Conservation (phyloP, 2,329 filamentous ascomycete species). For the Nannizzia gypsea region DNA sequence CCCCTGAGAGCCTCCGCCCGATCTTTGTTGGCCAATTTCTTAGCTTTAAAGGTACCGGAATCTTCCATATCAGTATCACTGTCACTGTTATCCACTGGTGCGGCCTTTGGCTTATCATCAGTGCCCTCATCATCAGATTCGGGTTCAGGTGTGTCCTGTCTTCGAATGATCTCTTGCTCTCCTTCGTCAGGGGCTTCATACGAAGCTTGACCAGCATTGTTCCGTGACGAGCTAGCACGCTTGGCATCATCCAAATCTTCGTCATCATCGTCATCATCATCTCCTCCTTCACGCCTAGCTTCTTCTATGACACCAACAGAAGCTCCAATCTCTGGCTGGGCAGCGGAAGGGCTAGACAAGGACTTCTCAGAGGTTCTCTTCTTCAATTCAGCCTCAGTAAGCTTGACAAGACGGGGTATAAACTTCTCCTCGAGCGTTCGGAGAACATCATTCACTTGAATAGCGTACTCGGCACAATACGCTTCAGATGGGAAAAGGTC, state of each 20-base stretch:
- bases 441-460: slow-evolving; percentile 64
- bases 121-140: slow-evolving; percentile 44
- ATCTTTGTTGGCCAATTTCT: slow-evolving; percentile 35
- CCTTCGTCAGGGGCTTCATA: slow-evolving; percentile 91
- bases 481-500: slow-evolving; percentile 75
- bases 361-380: slow-evolving; percentile 57
- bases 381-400: slow-evolving; percentile 64
- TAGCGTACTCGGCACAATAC: slow-evolving; percentile 76
- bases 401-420: slow-evolving; percentile 56
- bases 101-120: slow-evolving; percentile 16
- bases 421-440: slow-evolving; percentile 70
- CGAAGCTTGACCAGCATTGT: slow-evolving; percentile 69
- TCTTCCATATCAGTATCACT: slow-evolving; percentile 29
- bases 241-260: slow-evolving; percentile 64
- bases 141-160: slow-evolving; percentile 47
- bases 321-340: slow-evolving; percentile 64
- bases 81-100: slow-evolving; percentile 16
- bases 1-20: slow-evolving; percentile 55
- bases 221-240: slow-evolving; percentile 50
- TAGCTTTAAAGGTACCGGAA: slow-evolving; percentile 26
- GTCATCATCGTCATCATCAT: slow-evolving; percentile 56
- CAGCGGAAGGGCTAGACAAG: slow-evolving; percentile 47
- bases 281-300: slow-evolving; percentile 38
- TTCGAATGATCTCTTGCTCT: slow-evolving; percentile 65
- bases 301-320: slow-evolving; percentile 47